These are phyloP conservation scores for Recurvomyces mirabilis DNA, from an alignment of 495 filamentous ascomycete genomes.

Conservation along the genomic window DNA sequence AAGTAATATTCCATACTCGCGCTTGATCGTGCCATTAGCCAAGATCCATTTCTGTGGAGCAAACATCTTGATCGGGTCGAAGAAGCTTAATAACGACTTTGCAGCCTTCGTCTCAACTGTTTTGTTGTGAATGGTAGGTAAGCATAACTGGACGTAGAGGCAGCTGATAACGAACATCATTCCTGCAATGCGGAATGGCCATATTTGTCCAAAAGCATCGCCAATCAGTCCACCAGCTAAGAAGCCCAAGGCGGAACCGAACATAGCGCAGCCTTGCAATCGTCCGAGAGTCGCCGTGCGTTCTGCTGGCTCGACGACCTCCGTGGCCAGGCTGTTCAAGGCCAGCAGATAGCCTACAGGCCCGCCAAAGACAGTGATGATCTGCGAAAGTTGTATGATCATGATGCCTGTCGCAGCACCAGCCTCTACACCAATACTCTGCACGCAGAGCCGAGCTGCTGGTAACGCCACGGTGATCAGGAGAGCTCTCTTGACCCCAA, in stretches of 20 bases:
- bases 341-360: conserved; percentile 46
- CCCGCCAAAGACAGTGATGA: conserved; percentile 46
- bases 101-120: conserved; percentile 6
- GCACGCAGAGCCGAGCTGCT: conserved; percentile 41
- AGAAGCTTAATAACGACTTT: conserved; percentile 35
- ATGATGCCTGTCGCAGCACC: conserved; percentile 42
- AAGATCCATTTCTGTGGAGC: conserved; percentile 37
- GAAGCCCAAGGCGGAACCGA: conserved; percentile 43
- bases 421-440: conserved; percentile 42
- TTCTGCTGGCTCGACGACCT: conserved; percentile 38
- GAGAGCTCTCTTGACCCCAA: conserved; percentile 42
- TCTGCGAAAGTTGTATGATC: conserved; percentile 44
- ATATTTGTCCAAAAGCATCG: conserved; percentile 38
- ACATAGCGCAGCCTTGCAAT: conserved; percentile 43
- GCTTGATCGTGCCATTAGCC: conserved; percentile 31
- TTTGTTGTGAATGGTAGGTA: conserved; percentile 34
- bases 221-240: conserved; percentile 43
- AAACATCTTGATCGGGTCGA: conserved; percentile 44
- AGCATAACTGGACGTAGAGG: conserved; percentile 15
- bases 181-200: conserved; percentile 43
- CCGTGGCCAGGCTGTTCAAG: conserved; percentile 42
- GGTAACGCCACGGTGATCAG: conserved; percentile 41
- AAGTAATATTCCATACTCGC: conserved; percentile 41
- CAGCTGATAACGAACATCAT: conserved; percentile 24
- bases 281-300: conserved; percentile 44